Evolutionary conservation across 192 early-diverging fungal genomes (phyloP).

Genomic region (Linnemannia hyalina): DNA sequence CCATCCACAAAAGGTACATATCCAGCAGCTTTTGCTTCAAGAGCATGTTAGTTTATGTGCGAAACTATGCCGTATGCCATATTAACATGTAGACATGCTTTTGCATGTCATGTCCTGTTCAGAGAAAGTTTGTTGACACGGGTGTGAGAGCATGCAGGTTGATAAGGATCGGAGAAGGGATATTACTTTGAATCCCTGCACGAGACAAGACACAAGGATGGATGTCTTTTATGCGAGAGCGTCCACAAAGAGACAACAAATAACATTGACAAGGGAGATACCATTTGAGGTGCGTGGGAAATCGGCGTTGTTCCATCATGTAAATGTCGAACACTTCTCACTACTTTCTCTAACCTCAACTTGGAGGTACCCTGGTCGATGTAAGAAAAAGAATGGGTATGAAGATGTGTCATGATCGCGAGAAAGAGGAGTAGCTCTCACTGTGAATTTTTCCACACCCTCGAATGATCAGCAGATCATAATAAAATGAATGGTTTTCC

Average conservation of each 20-base stretch:
- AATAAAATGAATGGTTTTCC: background rate
- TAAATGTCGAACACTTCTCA: background rate
- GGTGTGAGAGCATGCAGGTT: background rate
- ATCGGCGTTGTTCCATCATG: background rate
- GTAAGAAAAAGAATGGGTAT: background rate
- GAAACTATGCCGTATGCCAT: background rate
- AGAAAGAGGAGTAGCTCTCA: too few species aligned
- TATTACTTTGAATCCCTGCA: background rate
- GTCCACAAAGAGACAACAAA: background rate
- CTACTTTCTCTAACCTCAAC: background rate
- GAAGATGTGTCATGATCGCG: background rate
- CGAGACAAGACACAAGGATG: background rate
- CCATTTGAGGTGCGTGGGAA: constrained; percentile 8
- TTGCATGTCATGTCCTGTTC: background rate
- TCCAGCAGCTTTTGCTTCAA: background rate
- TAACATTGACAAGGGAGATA: background rate
- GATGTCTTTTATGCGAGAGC: too few species aligned
- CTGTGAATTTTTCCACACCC: too few species aligned
- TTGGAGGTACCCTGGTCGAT: background rate
- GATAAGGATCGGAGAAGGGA: background rate
- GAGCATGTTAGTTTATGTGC: background rate
- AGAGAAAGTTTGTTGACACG: background rate
- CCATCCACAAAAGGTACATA: background rate
- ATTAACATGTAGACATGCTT: background rate
- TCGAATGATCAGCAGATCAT: background rate